Conservation (phyloP, 108 stramenopile genomes). For the Skeletonema tropicum region DNA sequence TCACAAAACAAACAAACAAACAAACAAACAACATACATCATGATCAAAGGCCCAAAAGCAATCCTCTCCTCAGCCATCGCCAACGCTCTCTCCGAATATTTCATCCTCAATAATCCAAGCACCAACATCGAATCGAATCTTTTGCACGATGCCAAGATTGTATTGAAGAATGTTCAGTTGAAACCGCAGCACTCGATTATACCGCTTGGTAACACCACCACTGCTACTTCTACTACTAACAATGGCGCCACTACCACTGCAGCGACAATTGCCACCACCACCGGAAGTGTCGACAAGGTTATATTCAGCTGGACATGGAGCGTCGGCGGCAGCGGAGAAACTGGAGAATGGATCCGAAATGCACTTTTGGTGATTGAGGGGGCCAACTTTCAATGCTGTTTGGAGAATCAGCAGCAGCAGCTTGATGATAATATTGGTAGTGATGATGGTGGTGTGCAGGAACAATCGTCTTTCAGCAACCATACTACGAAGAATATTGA, state of each 20-base stretch:
- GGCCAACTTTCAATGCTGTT: conserved; percentile 22
- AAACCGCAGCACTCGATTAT: conserved; percentile 12
- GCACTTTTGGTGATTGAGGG: conserved; percentile 34
- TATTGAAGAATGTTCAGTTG: conserved; percentile 31
- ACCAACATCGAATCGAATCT: conserved; percentile 40
- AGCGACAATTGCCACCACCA: conserved; percentile 18
- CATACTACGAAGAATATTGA: background rate
- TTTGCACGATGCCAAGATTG: conserved; percentile 41
- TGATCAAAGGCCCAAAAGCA: conserved; percentile 46
- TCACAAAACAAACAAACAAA: no score
- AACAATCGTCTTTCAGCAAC: background rate
- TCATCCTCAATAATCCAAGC: conserved; percentile 27
- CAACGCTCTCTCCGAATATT: conserved; percentile 44
- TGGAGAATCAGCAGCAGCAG: conserved; percentile 25
- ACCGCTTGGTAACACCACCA: background rate
- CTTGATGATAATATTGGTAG: no score
- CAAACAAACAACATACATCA: background rate
- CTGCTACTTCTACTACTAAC: no score
- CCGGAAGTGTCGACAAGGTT: conserved; percentile 36
- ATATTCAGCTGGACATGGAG: conserved; percentile 45
- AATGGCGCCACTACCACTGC: background rate
- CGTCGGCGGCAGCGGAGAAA: background rate
- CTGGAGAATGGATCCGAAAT: conserved; percentile 39
- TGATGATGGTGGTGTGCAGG: background rate
- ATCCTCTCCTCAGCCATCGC: conserved; percentile 49